A percentile compares a stretch with the other conserved stretches of the same genome.
Conservation (phyloP, 768 basidiomycete genomes). For the Zangia roseola region DNA sequence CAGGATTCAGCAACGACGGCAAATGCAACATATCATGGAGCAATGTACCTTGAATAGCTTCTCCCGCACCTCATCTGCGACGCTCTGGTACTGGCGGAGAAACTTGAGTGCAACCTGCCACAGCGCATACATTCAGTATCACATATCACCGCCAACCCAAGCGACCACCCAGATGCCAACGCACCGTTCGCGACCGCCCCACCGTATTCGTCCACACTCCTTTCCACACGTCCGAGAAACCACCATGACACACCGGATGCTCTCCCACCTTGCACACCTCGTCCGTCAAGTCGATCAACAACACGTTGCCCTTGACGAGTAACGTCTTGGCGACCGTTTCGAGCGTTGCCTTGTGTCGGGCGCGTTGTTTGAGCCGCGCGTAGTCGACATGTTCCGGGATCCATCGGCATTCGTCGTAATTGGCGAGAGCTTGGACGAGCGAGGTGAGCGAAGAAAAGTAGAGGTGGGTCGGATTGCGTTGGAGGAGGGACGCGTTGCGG, state of each 20-base stretch:
- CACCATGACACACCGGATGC: conserved; percentile 50
- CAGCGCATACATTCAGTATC: background rate
- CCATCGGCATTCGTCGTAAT: conserved; percentile 59
- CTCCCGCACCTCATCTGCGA: conserved; percentile 50
- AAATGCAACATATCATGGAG: background rate
- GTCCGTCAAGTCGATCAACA: conserved; percentile 56
- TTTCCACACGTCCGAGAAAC: conserved; percentile 64
- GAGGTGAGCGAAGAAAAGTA: conserved; percentile 56
- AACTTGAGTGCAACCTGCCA: conserved; percentile 57
- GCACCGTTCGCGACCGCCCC: conserved; percentile 32
- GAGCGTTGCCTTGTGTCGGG: conserved; percentile 53
- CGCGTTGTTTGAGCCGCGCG: conserved; percentile 53
- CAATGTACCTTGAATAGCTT: conserved; percentile 47
- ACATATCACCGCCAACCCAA: no score
- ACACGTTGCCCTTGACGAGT: conserved; percentile 47
- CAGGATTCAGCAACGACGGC: background rate
- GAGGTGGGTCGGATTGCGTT: conserved; percentile 47
- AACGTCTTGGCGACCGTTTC: conserved; percentile 57
- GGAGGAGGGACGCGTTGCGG: conserved; percentile 57
- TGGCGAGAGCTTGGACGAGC: conserved; percentile 50
- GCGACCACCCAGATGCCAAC: background rate
- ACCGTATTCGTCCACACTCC: conserved; percentile 51
- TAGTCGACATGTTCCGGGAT: conserved; percentile 53
- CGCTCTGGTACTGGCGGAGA: conserved; percentile 44
- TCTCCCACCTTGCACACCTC: conserved; percentile 48